Percentiles rank a stretch among this genome's conserved stretches.
Conservation (phyloP, 192 early-diverging fungal genomes). For the Entophlyctis luteolus region DNA sequence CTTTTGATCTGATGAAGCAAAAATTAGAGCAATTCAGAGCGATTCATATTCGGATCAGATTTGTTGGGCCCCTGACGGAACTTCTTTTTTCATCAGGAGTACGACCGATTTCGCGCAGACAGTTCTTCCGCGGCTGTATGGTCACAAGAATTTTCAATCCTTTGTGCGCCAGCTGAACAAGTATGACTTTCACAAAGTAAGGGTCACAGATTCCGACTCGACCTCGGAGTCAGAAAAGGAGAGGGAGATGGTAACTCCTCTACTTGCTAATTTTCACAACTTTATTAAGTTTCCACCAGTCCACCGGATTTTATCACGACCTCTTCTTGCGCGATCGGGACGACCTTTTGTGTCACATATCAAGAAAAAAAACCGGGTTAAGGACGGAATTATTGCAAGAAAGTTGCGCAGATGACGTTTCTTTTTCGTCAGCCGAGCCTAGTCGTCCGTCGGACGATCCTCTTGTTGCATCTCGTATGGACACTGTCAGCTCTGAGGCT, state of each 20-base stretch:
- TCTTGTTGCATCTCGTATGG: background rate
- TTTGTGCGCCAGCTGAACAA: constrained; percentile 65
- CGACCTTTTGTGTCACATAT: background rate
- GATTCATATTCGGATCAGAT: background rate
- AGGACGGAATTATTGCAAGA: background rate
- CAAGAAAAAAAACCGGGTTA: background rate
- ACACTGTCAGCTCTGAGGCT: background rate
- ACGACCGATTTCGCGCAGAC: constrained; percentile 20
- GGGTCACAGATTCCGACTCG: constrained; percentile 54
- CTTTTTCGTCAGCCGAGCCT: background rate
- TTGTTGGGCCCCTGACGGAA: constrained; percentile 22
- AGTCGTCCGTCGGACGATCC: background rate
- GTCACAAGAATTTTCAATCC: background rate
- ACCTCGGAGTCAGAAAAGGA: too few species aligned
- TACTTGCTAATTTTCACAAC: too few species aligned
- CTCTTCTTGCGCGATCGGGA: background rate
- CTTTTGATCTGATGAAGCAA: too few species aligned
- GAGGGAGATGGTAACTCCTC: too few species aligned
- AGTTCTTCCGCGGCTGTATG: constrained; percentile 21
- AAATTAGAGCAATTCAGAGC: background rate
- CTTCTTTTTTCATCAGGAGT: constrained; percentile 27
- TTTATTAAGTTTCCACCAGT: background rate
- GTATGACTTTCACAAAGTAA: constrained; percentile 75
- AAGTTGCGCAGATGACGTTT: background rate
- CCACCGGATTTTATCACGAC: constrained; percentile 5